These are phyloP conservation scores for Polytolypa hystricis DNA, from an alignment of 2,329 filamentous ascomycete species.

Conservation along the genomic window DNA sequence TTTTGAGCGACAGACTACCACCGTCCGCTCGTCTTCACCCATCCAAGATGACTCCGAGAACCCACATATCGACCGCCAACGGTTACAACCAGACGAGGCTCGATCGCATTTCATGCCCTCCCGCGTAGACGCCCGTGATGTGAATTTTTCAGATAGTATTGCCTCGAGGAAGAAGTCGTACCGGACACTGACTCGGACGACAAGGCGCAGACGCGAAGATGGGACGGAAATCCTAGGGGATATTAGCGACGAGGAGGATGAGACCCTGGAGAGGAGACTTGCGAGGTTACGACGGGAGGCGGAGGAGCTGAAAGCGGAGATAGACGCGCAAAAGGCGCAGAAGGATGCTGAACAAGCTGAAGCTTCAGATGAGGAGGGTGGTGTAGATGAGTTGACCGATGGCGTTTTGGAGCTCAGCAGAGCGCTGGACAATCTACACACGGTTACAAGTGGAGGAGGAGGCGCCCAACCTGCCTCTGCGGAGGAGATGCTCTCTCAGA, in stretches of 20 bases:
- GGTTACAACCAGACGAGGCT: conserved; percentile 66
- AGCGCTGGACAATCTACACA: conserved; percentile 55
- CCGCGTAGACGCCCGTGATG: conserved; percentile 62
- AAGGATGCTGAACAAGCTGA: conserved; percentile 36
- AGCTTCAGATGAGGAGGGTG: conserved; percentile 27
- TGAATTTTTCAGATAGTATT: conserved; percentile 84
- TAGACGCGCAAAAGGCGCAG: conserved; percentile 36
- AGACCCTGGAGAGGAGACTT: conserved; percentile 66
- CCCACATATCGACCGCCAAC: conserved; percentile 62
- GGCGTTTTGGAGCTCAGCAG: conserved; percentile 59
- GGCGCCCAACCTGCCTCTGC: conserved; percentile 20
- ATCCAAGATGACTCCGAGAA: conserved; percentile 45
- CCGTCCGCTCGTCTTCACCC: conserved; percentile 46
- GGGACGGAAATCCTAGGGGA: conserved; percentile 56
- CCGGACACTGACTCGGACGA: conserved; percentile 57
- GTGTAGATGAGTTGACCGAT: conserved; percentile 36
- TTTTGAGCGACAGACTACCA: conserved; percentile 44
- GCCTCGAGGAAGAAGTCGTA: conserved; percentile 75
- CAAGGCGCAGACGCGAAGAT: conserved; percentile 40
- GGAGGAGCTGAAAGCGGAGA: conserved; percentile 54
- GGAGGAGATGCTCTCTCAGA: conserved; percentile 26
- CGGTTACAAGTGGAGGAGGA: conserved; percentile 19
- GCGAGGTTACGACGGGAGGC: conserved; percentile 74
- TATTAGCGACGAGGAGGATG: conserved; percentile 66
- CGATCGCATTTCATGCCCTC: conserved; percentile 67